Evolutionary conservation across 2,329 filamentous ascomycete genomes (phyloP).

Genomic region (Cryphonectria japonica): DNA sequence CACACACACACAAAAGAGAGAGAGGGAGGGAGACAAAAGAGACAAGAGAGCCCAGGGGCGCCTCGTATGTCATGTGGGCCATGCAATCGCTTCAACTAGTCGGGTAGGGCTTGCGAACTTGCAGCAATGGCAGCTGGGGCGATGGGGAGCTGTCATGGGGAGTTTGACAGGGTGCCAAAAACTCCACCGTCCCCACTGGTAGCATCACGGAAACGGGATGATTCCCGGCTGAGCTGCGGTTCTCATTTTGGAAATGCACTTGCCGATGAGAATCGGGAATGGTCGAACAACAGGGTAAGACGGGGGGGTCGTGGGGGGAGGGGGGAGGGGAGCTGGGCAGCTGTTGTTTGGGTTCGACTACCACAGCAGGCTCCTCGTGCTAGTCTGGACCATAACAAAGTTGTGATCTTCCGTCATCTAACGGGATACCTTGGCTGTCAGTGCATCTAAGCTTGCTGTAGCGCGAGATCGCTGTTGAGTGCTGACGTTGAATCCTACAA

Average conservation of each 20-base stretch:
- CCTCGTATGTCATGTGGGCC: slow-evolving; percentile 24
- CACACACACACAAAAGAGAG: no score
- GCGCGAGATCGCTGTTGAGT: background rate
- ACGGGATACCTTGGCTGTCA: background rate
- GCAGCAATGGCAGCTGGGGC: slow-evolving; percentile 15
- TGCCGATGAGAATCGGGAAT: slow-evolving; percentile 19
- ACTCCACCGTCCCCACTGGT: slow-evolving; percentile 19
- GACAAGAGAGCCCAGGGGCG: background rate
- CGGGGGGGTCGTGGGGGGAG: background rate
- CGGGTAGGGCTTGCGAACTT: slow-evolving; percentile 32
- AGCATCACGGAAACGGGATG: slow-evolving; percentile 17
- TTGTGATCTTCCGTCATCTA: slow-evolving; percentile 4
- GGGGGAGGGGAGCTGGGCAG: no score
- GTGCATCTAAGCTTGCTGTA: background rate
- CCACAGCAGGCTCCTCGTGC: background rate
- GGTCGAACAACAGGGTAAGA: slow-evolving; percentile 17
- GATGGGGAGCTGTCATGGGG: slow-evolving; percentile 18
- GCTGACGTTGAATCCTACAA: background rate
- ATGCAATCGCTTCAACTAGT: slow-evolving; percentile 17
- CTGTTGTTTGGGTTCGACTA: background rate
- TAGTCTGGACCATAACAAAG: background rate
- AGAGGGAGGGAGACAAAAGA: background rate
- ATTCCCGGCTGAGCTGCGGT: slow-evolving; percentile 10
- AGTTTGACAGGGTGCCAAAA: slow-evolving; percentile 16
- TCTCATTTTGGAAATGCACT: slow-evolving; percentile 5